Base-by-base conservation (phyloP, 2,329 filamentous ascomycete genomes). In the Geoglossum cookeanum region DNA sequence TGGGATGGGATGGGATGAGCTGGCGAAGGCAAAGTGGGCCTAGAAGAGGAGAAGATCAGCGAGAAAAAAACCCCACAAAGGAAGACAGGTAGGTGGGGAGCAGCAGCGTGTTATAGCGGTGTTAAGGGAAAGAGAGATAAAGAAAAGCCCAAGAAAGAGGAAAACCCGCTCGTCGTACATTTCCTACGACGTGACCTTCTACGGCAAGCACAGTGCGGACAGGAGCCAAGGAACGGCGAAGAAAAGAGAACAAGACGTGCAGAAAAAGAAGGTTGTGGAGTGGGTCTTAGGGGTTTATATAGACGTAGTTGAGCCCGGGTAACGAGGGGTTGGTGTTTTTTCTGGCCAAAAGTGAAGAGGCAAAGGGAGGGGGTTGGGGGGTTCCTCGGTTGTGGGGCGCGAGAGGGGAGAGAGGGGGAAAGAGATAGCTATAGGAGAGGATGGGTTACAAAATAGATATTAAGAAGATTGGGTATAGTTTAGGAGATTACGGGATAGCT, bases 341-440 rank as follows among this genome's bases (percentile, higher is more conserved):
- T 37, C 35, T 37, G 35, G 35, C 35, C 2, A 22, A 22, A 22
- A 22, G 13, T 13, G 6, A 13, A 7, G 1, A 37, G 35, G 9
- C 3, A 9, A 29, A 29, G 29, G 7, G 49, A 29, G 8, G n/a
- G 2, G 8, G 49, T 6, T 4, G 29, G 49, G 6, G 47, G 47
- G 47, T 27, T 59, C 57, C 59, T 49, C 57, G 53, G 58, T 57
- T 57, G 48, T 51, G 49, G 47, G 42, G 58, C 37, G 49, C 22
- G 42, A 57, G 52, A 58, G 58, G 56, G 53, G 30, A 58, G 59
- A 58, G 49, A 59, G 54, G 58, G 58, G 35, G 51, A 59, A 60
- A 48, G 60, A 57, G 61, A 62, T 60, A 65, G 65, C 35, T 22
- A 22, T 22, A 2, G 22, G 35, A 7, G 1, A 3, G 7, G n/a